A percentile compares a stretch with the other conserved stretches of the same genome.
These are phyloP conservation scores for Lichtheimia ornata DNA, from an alignment of 371 early-diverging fungal genomes.

Conservation along the genomic window DNA sequence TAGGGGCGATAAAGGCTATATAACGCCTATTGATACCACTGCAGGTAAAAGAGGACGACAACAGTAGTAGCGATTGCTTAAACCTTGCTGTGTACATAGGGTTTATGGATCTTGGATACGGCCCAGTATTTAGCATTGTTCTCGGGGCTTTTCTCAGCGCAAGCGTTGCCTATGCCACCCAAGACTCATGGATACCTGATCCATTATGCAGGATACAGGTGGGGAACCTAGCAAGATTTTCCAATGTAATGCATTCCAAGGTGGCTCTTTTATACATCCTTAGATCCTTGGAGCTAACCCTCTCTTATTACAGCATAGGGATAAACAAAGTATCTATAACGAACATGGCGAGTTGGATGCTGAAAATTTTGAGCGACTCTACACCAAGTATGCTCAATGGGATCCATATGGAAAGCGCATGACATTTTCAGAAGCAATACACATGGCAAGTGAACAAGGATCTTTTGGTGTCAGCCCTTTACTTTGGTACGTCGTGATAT, in stretches of 20 bases:
- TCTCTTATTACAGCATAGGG: background rate
- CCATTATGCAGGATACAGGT: constrained; percentile 8
- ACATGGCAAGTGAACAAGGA: constrained; percentile 3
- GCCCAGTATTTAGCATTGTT: constrained; percentile 16
- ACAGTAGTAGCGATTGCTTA: background rate
- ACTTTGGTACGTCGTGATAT: too few species aligned
- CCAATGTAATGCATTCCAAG: background rate
- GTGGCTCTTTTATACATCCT: background rate
- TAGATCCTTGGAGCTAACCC: background rate
- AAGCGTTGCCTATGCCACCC: constrained; percentile 18
- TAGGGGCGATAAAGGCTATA: background rate
- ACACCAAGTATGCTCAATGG: background rate
- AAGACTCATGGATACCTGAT: constrained; percentile 24
- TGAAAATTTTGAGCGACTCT: background rate
- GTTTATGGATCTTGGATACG: constrained; percentile 19
- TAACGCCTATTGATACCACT: background rate
- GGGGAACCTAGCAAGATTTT: background rate
- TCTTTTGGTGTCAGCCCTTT: background rate
- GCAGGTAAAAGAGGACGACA: constrained; percentile 1
- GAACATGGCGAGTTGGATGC: background rate
- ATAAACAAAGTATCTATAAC: background rate
- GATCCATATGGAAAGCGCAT: background rate
- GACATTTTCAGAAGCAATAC: background rate
- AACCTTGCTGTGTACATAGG: background rate
- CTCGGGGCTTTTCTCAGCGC: constrained; percentile 18